A percentile compares a stretch with the other conserved stretches of the same genome.
These are phyloP conservation scores for Echinosophora koreensis DNA, from an alignment of 306 rosid genomes.

Conservation along the genomic window DNA sequence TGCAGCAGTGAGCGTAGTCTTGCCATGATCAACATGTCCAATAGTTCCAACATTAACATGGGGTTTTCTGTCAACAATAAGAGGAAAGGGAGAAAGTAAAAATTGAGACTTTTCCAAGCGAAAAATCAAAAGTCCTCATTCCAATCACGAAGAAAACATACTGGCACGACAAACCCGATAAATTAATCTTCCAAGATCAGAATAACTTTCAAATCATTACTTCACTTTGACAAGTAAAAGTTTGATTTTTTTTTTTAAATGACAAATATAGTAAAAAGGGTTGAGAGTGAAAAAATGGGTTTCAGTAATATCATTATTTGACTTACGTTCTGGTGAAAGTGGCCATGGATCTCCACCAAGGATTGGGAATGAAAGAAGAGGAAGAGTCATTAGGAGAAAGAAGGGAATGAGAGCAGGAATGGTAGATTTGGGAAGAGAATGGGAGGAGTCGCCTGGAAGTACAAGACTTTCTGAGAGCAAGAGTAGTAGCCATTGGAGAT, in stretches of 20 bases:
- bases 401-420: constrained; percentile 56
- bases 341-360: constrained; percentile 70
- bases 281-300: not conserved
- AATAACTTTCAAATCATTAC: not conserved
- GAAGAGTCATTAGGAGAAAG: constrained; percentile 56
- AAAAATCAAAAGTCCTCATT: not conserved
- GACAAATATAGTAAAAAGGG: not conserved
- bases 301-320: not conserved
- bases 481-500: constrained; percentile 71
- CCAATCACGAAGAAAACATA: not conserved
- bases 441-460: constrained; percentile 66
- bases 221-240: not conserved
- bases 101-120: not conserved
- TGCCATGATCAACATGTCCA: constrained; percentile 58
- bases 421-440: constrained; percentile 65
- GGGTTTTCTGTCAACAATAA: constrained; percentile 45
- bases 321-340: constrained; percentile 56
- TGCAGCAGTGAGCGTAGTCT: constrained; percentile 55
- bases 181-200: not conserved
- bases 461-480: constrained; percentile 64
- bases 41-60: constrained; percentile 58
- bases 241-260: too few relatives aligned
- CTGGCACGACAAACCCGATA: not conserved
- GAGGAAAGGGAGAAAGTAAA: not conserved
- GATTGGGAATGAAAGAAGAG: constrained; percentile 52